Conservation (phyloP, 768 basidiomycete species). For the Mycena leptocephala region DNA sequence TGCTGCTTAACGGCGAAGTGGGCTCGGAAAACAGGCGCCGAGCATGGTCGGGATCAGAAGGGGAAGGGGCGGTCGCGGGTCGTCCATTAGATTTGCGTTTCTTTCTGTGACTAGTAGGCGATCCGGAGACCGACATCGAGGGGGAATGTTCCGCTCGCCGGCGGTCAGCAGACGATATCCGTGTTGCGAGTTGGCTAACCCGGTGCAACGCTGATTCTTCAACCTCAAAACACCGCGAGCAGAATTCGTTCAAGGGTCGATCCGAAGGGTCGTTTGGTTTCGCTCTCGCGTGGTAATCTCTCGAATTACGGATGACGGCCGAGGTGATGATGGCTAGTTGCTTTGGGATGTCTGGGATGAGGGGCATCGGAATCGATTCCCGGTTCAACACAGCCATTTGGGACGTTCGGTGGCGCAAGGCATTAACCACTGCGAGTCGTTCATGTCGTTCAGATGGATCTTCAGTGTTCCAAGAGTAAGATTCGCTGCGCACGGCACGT, state of each 20-base stretch:
- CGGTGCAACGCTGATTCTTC: conserved; percentile 79
- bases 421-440: conserved; percentile 68
- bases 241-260: conserved; percentile 68
- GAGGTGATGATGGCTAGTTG: conserved; percentile 86
- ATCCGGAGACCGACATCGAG: conserved; percentile 26
- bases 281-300: conserved; percentile 56
- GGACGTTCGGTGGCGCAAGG: conserved; percentile 70
- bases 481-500: conserved; percentile 40
- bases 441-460: conserved; percentile 62
- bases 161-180: conserved; percentile 50
- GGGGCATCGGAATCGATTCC: conserved; percentile 83
- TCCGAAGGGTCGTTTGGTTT: conserved; percentile 55
- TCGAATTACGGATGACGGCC: conserved; percentile 79
- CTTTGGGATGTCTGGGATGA: conserved; percentile 84
- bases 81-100: conserved; percentile 48
- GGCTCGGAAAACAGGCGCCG: conserved; percentile 45
- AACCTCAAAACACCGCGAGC: conserved; percentile 74
- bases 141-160: conserved; percentile 37
- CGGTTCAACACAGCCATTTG: conserved; percentile 72
- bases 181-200: conserved; percentile 71
- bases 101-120: conserved; percentile 9
- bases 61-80: conserved; percentile 68
- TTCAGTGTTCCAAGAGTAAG: conserved; percentile 43
- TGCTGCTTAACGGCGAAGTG: conserved; percentile 31
- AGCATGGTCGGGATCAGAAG: conserved; percentile 44